Evolutionary conservation across 169 alveolate species (phyloP).

Genomic region (Cryptosporidium andersoni): DNA sequence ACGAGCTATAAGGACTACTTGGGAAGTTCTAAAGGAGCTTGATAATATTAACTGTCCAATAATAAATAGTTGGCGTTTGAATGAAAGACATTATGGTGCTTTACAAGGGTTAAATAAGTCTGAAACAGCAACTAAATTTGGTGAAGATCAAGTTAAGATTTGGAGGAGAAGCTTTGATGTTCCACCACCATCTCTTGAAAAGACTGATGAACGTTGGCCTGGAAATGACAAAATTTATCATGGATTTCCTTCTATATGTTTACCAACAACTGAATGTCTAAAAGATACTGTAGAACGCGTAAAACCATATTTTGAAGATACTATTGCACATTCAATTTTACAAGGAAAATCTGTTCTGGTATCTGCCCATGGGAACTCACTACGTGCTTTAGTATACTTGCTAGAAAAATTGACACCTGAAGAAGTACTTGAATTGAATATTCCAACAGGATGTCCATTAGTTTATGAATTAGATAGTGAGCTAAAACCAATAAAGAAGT

Average conservation of each 20-base stretch:
- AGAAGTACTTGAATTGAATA: slow-evolving; percentile 91
- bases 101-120: slow-evolving; percentile 96
- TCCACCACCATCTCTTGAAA: slow-evolving; percentile 96
- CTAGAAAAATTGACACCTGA: slow-evolving; percentile 92
- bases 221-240: slow-evolving; percentile 86
- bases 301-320: slow-evolving; percentile 92
- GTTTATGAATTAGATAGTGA: slow-evolving; percentile 93
- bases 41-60: slow-evolving; percentile 90
- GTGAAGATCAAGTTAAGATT: slow-evolving; percentile 92
- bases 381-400: slow-evolving; percentile 95
- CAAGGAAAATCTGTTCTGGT: slow-evolving; percentile 91
- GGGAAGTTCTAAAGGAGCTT: slow-evolving; percentile 87
- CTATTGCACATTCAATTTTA: slow-evolving; percentile 90
- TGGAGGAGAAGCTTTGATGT: slow-evolving; percentile 97
- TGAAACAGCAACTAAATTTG: slow-evolving; percentile 95
- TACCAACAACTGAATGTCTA: slow-evolving; percentile 95
- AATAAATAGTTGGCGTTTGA: slow-evolving; percentile 90
- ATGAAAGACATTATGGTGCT: slow-evolving; percentile 98
- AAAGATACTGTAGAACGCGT: slow-evolving; percentile 94
- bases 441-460: slow-evolving; percentile 98
- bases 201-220: slow-evolving; percentile 89
- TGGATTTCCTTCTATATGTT: slow-evolving; percentile 86
- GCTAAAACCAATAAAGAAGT: slow-evolving; percentile 87
- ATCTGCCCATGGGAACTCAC: slow-evolving; percentile 98
- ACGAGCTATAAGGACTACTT: slow-evolving; percentile 92